Evolutionary conservation across 192 early-diverging fungal genomes (phyloP), one percentile per base, ranked within the genome.

Genomic region (Entophlyctis luteolus): DNA sequence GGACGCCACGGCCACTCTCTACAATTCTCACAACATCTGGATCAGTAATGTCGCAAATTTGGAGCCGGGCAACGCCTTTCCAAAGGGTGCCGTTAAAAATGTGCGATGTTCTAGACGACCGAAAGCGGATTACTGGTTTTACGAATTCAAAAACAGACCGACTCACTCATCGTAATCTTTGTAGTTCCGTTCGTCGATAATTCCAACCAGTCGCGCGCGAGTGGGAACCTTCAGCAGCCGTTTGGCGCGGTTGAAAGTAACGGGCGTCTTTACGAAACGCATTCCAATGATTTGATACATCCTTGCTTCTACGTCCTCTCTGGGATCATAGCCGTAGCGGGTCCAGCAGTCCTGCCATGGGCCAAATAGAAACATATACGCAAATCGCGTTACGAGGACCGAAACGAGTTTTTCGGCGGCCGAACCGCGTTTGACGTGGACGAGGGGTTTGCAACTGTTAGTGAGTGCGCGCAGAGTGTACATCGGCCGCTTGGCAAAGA

Each of bases 261-360:
- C 32, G 6, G 65, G 58, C 1, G 48, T 22, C 62, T 77, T 79
- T 20, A 74, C 32, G 25, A 60, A 66, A 38, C 78, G 53, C 55
- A 79, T 60, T 12, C 66, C 60, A 4, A 79, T 25, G 6, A 77
- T 55, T 56, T 79, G 78, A 46, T 59, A 71, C 10, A 75, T 35
- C 18, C 74, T 27, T 20, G 72, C 70, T 18, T 65, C 65, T 35
- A n/a, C 29, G 18, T 79, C 75, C 27, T 20, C 12, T 42, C 74
- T 23, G 36, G 75, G 75, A 48, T 79, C 75, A 55, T 74, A 79
- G 22, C 78, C 78, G 69, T 77, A 79, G 34, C 70, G 37, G 2
- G 71, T 48, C 78, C 78, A 79, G n/a, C 25, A 36, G 14, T 77
- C 75, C 12, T 67, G 53, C 74, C 74, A 79, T 35, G 75, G 75